Evolutionary conservation across 108 stramenopile genomes (phyloP), one percentile per base, ranked within the genome.

Genomic region (Aureococcus anophagefferens): DNA sequence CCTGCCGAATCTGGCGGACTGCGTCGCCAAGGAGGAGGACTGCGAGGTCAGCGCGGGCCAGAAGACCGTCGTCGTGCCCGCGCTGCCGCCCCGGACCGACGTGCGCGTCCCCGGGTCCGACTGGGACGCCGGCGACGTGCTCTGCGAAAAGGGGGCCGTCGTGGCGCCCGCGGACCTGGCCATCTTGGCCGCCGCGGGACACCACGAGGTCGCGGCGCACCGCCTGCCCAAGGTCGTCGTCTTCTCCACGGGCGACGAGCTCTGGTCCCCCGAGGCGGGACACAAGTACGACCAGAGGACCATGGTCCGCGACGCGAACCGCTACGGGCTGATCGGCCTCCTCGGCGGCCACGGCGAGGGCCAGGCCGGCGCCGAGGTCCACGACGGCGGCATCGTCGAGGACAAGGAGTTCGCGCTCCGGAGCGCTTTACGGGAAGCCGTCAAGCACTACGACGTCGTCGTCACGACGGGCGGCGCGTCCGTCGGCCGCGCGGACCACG

Each of bases 241-340:
- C 34, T 68, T 98, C 34, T 92, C 93, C 33, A 98, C 94, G 29
- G 94, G 94, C 29, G 92, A 90, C 79, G 91, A 92, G 72, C 68
- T 92, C 4, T 31, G 83, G 25, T 66, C 66, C 33, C 88, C 87
- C 33, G n/a, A n/a, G n/a, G n/a, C n/a, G n/a, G n/a, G n/a, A n/a
- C 80, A 81, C 68, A 4, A 9, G 9, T 46, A 67, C 35, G 46
- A 62, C n/a, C 25, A 59, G 37, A 44, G 59, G 0, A 30, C 46
- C 28, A 51, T 73, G 18, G 92, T 96, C 73, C 90, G 88, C 62
- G 97, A 98, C 78, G 90, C 86, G 36, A 98, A 98, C 76, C 87
- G 95, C 36, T 89, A 89, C 30, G 80, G 89, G 40, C 77, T 95
- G 37, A 75, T 93, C 1, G 83, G 88, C 11, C 46, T 86, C 63